Evolutionary conservation across 2,329 filamentous ascomycete genomes (phyloP).

Genomic region (Colletotrichum zoysiae): DNA sequence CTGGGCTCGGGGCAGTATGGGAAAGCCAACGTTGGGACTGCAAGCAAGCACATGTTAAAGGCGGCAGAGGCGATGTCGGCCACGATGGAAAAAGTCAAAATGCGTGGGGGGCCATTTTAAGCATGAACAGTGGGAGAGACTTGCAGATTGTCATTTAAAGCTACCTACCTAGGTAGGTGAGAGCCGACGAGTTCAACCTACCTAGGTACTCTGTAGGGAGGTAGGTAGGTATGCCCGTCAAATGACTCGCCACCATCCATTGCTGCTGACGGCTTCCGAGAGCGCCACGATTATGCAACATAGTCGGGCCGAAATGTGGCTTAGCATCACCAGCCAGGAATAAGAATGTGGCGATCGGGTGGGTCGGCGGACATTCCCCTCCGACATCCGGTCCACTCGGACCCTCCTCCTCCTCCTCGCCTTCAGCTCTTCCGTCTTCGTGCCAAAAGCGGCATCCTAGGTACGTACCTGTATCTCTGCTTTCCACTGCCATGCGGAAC

Average conservation of each 20-base stretch:
- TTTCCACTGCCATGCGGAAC: constrained; percentile 1
- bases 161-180: too few species aligned
- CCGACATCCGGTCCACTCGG: not conserved
- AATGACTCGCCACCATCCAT: constrained; percentile 32
- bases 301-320: constrained; percentile 22
- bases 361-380: constrained; percentile 9
- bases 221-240: not conserved
- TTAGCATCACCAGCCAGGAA: not conserved
- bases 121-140: constrained; percentile 25
- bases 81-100: constrained; percentile 31
- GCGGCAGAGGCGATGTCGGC: constrained; percentile 28
- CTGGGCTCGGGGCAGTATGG: not conserved
- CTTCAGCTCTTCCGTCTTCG: constrained; percentile 2
- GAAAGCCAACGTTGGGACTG: constrained; percentile 11
- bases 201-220: too few species aligned
- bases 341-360: not conserved
- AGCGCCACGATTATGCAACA: not conserved
- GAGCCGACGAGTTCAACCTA: constrained; percentile 16
- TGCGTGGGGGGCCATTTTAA: constrained; percentile 36
- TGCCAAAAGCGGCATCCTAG: not conserved
- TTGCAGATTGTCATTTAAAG: constrained; percentile 33
- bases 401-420: not conserved
- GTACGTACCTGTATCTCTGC: constrained; percentile 14
- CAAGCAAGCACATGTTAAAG: constrained; percentile 34
- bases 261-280: constrained; percentile 1